Evolutionary conservation across 2,329 filamentous ascomycete species (phyloP), one percentile per base, ranked within the genome.

Genomic region (Alternaria sp.): DNA sequence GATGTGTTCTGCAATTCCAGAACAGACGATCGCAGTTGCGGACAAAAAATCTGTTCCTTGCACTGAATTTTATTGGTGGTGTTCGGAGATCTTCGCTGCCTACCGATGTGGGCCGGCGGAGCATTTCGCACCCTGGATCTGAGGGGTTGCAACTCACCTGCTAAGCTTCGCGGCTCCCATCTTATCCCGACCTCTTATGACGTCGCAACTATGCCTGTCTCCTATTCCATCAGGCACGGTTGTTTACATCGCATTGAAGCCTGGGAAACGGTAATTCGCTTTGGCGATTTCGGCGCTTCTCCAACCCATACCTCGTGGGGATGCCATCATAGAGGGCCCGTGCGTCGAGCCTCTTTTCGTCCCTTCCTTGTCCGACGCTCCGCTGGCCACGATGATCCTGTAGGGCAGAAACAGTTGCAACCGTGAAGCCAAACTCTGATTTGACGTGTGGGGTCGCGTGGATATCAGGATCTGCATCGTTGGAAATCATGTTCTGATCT

Each of bases 401-500:
- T 44, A 49, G 26, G 44, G 26, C 43, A 51, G 30, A 52, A 25
- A 46, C 46, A 56, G 23, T 57, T 60, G 28, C 21, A 30, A 45
- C 26, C 15, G 59, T 57, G 26, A 8, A 54, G 51, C 59, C 43
- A 56, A 28, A 62, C 43, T 61, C 62, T 43, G 57, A 45, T 57
- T 49, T 55, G 57, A 62, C 54, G 47, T 45, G 54, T 70, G 68
- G 59, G 45, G 57, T 59, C 51, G 57, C 61, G 58, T 59, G 66
- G 60, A 32, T 54, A 62, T 61, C 59, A 43, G 54, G 45, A 57
- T 51, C 44, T 46, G 47, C 43, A 9, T 46, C 26, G 47, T 21
- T 46, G 21, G 23, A 23, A 17, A 17, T 23, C 40, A 17, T 52
- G 47, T 45, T 26, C 30, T 54, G 47, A 49, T 46, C 46, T 61